Conservation (phyloP, 2,329 filamentous ascomycete species). For the Aspergillus jensenii region DNA sequence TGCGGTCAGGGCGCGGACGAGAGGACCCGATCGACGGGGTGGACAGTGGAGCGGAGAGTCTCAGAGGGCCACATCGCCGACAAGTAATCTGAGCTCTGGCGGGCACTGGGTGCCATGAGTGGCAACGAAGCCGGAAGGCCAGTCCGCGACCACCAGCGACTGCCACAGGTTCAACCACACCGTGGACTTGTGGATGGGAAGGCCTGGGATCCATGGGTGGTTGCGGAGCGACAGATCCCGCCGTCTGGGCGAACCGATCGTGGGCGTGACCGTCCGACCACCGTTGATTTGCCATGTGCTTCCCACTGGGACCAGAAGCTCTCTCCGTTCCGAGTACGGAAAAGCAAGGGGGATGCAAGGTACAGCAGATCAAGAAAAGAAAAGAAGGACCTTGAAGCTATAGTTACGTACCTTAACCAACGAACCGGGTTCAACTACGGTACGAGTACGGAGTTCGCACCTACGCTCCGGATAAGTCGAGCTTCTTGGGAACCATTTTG, state of each 20-base stretch:
- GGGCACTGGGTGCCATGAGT: constrained; percentile 2
- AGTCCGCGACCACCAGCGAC: not conserved
- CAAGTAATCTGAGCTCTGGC: constrained; percentile 4
- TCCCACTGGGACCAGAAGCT: not conserved
- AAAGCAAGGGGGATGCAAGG: not conserved
- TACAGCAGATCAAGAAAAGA: not conserved
- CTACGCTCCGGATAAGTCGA: not conserved
- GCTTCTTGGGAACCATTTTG: not conserved
- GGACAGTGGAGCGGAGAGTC: constrained; percentile 4
- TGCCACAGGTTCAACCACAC: too few relatives aligned
- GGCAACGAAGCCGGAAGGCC: not conserved
- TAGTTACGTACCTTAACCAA: not conserved
- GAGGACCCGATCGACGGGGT: not conserved
- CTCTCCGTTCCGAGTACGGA: not conserved
- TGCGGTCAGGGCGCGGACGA: constrained; percentile 9
- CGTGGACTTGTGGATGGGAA: not conserved
- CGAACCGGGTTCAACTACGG: not conserved
- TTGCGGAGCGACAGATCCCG: not conserved
- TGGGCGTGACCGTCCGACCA: constrained; percentile 18
- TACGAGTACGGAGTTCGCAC: too few relatives aligned
- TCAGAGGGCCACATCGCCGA: not conserved
- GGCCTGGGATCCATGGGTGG: not conserved
- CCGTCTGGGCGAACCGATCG: constrained; percentile 7
- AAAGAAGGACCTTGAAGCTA: not conserved
- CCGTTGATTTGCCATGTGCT: constrained; percentile 21